These are phyloP conservation scores for Aspergillus ellipticus DNA, from an alignment of 495 filamentous ascomycete species.

Conservation along the genomic window DNA sequence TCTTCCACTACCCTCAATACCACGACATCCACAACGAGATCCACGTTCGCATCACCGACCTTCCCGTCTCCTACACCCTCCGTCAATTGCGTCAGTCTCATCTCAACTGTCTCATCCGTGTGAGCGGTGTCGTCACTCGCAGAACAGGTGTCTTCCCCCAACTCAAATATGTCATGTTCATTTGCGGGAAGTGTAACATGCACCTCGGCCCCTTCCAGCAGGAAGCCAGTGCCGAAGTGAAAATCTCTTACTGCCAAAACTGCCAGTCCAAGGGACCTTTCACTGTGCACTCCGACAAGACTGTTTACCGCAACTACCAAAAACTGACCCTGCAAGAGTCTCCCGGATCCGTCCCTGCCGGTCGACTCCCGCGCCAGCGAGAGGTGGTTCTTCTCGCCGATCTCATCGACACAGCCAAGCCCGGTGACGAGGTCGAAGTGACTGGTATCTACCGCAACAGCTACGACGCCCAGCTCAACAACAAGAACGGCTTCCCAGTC, in stretches of 20 bases:
- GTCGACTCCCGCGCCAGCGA: slow-evolving; percentile 88
- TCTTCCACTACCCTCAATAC: slow-evolving; percentile 96
- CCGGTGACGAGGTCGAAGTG: slow-evolving; percentile 95
- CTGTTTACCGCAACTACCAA: slow-evolving; percentile 99
- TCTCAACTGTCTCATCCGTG: slow-evolving; percentile 93
- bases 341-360: slow-evolving; percentile 93
- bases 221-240: slow-evolving; percentile 92
- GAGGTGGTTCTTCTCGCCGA: slow-evolving; percentile 97
- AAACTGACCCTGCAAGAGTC: slow-evolving; percentile 97
- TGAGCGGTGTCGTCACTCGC: slow-evolving; percentile 92
- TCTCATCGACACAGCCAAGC: slow-evolving; percentile 93
- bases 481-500: slow-evolving; percentile 98
- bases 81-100: slow-evolving; percentile 95
- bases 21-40: slow-evolving; percentile 97
- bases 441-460: slow-evolving; percentile 98
- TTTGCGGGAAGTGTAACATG: slow-evolving; percentile 88
- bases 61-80: slow-evolving; percentile 94
- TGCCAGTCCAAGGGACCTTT: slow-evolving; percentile 97
- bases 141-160: slow-evolving; percentile 98
- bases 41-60: slow-evolving; percentile 92
- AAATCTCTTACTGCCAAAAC: slow-evolving; percentile 94
- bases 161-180: slow-evolving; percentile 95
- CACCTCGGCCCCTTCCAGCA: slow-evolving; percentile 96
- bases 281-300: slow-evolving; percentile 94
- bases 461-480: slow-evolving; percentile 96